Percentiles rank a stretch among this genome's conserved stretches.
Conservation (phyloP, 2,329 filamentous ascomycete species). For the Bipolaris oryzae region DNA sequence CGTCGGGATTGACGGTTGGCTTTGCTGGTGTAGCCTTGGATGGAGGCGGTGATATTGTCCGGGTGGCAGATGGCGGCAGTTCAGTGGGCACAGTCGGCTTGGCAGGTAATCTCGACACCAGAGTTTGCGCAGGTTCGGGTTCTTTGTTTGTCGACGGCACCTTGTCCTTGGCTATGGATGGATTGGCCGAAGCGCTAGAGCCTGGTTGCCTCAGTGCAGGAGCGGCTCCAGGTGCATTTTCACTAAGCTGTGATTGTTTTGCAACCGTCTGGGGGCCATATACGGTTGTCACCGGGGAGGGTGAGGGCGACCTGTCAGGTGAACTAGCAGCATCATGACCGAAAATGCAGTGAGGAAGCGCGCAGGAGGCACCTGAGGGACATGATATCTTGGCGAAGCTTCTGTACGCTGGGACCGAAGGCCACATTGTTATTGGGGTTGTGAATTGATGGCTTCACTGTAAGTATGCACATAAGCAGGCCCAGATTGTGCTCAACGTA, state of each 20-base stretch:
- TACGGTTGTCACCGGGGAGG: conserved; percentile 2
- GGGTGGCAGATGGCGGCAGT: conserved; percentile 33
- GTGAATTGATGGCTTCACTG: conserved; percentile 8
- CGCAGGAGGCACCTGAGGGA: conserved; percentile 58
- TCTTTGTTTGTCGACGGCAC: conserved; percentile 10
- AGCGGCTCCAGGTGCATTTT: conserved; percentile 11
- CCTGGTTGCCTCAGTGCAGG: conserved; percentile 7
- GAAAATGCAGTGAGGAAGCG: conserved; percentile 64
- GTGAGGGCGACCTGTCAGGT: conserved; percentile 3
- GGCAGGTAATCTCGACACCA: background rate
- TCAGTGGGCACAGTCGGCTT: conserved; percentile 1
- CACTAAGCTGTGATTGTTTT: conserved; percentile 43
- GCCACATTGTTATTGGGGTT: conserved; percentile 34
- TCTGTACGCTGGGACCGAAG: conserved; percentile 32
- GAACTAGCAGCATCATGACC: conserved; percentile 52
- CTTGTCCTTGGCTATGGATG: conserved; percentile 27
- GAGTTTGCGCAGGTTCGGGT: conserved; percentile 4
- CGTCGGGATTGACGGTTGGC: conserved; percentile 49
- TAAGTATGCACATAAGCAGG: conserved; percentile 14
- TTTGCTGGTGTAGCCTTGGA: conserved; percentile 24
- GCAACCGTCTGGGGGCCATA: conserved; percentile 21
- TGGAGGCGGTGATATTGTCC: conserved; percentile 41
- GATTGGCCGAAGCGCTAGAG: conserved; percentile 33
- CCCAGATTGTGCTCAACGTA: conserved; percentile 14
- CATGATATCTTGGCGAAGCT: conserved; percentile 49